Evolutionary conservation across 1,284 basidiomycete species (phyloP).

Genomic region (Pterulicium gracile): DNA sequence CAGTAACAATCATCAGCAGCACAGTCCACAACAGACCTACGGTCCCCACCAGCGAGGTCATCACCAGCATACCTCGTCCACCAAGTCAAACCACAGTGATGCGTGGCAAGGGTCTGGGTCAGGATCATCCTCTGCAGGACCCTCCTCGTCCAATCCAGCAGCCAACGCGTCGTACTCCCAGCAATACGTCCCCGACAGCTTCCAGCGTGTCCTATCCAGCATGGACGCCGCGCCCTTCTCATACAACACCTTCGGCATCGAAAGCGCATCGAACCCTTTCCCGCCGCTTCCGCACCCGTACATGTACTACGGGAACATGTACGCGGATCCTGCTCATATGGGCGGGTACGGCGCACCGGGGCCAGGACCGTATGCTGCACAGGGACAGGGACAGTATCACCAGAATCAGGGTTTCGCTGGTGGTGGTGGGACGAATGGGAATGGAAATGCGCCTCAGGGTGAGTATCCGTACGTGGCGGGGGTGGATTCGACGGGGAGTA

Average conservation of each 20-base stretch:
- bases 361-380: too few relatives aligned
- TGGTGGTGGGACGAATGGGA: not conserved
- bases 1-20: not conserved
- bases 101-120: too few relatives aligned
- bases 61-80: too few relatives aligned
- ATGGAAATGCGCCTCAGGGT: not conserved
- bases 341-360: not conserved
- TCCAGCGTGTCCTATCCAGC: not conserved
- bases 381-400: too few relatives aligned
- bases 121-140: too few relatives aligned
- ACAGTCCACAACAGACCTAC: too few relatives aligned
- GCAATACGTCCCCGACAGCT: too few relatives aligned
- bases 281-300: not conserved
- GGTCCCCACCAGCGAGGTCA: not conserved
- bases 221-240: constrained; percentile 1
- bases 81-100: too few relatives aligned
- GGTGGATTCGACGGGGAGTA: too few relatives aligned
- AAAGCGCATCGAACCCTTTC: not conserved
- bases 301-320: not conserved
- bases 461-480: not conserved
- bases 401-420: too few relatives aligned
- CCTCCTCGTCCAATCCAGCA: too few relatives aligned
- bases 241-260: not conserved
- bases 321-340: not conserved
- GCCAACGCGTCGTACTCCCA: too few relatives aligned